Percentiles rank a stretch among this genome's conserved stretches.
These are phyloP conservation scores for Metschnikowia kofuensis DNA, from an alignment of 805 yeast genomes.

Conservation along the genomic window DNA sequence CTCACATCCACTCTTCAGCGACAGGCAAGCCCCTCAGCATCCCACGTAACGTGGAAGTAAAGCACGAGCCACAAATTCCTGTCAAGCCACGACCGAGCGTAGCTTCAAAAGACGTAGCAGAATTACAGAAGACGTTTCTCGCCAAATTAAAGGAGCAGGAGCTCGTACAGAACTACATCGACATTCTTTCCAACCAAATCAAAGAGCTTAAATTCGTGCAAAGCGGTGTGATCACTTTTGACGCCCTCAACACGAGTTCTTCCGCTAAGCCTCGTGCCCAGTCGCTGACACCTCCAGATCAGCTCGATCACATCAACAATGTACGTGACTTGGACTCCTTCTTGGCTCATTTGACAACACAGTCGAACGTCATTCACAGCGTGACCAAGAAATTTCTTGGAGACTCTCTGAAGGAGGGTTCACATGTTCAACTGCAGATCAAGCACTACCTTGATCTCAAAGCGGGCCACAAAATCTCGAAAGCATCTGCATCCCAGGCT, in stretches of 20 bases:
- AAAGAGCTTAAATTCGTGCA: constrained; percentile 42
- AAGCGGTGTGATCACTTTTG: constrained; percentile 43
- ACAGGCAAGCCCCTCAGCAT: neutral
- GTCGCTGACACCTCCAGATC: constrained; percentile 23
- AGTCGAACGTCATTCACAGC: constrained; percentile 36
- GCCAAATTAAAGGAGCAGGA: constrained; percentile 42
- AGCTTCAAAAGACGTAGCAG: constrained; percentile 14
- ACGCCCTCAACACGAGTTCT: constrained; percentile 29
- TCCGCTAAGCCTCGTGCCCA: constrained; percentile 7
- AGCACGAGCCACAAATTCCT: neutral
- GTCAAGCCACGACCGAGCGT: neutral
- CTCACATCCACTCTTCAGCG: neutral
- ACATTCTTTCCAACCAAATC: constrained; percentile 40
- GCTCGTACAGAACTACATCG: constrained; percentile 40
- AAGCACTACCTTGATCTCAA: constrained; percentile 21
- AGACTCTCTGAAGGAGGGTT: constrained; percentile 12
- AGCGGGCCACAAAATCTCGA: constrained; percentile 8
- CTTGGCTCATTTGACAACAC: constrained; percentile 35
- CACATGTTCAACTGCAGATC: constrained; percentile 19
- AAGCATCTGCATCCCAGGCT: neutral
- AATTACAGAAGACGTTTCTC: constrained; percentile 20
- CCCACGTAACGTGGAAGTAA: neutral
- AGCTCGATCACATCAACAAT: constrained; percentile 38
- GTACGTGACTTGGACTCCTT: constrained; percentile 40
- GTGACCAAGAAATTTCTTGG: constrained; percentile 31